Evolutionary conservation across 768 basidiomycete species (phyloP), one percentile per base, ranked within the genome.

Genomic region (Artomyces pyxidatus): DNA sequence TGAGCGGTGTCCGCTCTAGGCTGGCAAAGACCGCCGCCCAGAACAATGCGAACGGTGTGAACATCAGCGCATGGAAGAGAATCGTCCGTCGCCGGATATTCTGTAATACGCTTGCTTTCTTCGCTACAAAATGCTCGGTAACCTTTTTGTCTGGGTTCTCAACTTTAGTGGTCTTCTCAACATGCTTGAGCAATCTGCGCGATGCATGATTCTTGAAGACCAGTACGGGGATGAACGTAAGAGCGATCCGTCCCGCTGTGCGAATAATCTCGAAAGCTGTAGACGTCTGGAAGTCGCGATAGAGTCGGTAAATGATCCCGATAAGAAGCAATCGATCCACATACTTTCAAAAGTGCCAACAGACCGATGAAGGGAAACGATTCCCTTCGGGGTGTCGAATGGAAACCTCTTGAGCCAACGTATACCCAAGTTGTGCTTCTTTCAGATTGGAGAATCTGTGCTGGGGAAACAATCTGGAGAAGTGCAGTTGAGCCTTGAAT

Each of bases 1-100:
- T 90, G 46, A 92, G 68, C 3, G 89, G 89, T 5, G 89, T 88
- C 58, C 75, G 70, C 63, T 92, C 89, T 49, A 82, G 57, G 53
- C 85, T 85, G 3, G 84, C 85, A 2, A 88, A 49, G 43, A 89
- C 75, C 2, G 84, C 85, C 2, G 77, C 68, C 75, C 77, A 81
- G 59, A 90, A 78, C 21, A 88, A 61, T 10, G 71, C 56, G 17
- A 74, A 65, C 1, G 89, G 89, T 28, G 81, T 68, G 37, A 82
- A 67, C 41, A 88, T 61, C 19, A 89, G 71, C 23, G 74, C 46
- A 45, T 78, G 77, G 44, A 81, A 68, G 14, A 79, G 41, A 26
- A 71, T 56, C 1, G 76, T 83, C 47, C 74, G 68, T 26, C 66
- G 63, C 39, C 76, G 71, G 38, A 85, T 72, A 19, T 63, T 64